Conservation (phyloP, 345 rosid species). For the Diplotaxis tenuifolia region DNA sequence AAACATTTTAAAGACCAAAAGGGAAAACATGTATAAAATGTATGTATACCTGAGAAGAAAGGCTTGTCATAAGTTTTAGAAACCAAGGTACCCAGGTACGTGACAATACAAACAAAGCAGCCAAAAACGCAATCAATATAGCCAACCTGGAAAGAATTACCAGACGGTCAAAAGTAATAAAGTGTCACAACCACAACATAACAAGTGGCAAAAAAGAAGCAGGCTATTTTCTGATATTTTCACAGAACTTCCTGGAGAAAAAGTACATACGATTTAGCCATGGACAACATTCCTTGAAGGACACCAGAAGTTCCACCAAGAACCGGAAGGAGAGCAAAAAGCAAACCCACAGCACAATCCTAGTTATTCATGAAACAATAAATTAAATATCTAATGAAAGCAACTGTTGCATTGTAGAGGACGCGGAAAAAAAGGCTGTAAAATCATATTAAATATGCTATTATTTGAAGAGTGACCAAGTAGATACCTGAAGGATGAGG, state of each 20-base stretch:
- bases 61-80: constrained; percentile 83
- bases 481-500: constrained; percentile 78
- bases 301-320: constrained; percentile 87
- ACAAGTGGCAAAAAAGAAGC: constrained; percentile 11
- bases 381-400: constrained; percentile 11
- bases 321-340: constrained; percentile 90
- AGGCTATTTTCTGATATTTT: not conserved
- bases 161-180: not conserved
- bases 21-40: constrained; percentile 4
- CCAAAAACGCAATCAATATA: constrained; percentile 65
- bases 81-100: constrained; percentile 86
- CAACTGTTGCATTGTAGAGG: not conserved
- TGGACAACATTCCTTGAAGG: constrained; percentile 80
- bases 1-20: constrained; percentile 8
- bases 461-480: constrained; percentile 4
- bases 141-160: constrained; percentile 55
- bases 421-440: not conserved
- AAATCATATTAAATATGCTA: not conserved
- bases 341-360: constrained; percentile 94
- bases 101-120: constrained; percentile 59
- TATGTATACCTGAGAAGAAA: constrained; percentile 67
- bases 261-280: constrained; percentile 75
- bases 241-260: constrained; percentile 3
- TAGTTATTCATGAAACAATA: constrained; percentile 27
- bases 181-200: not conserved